phyloP scores from a whole-genome alignment of 306 rosid genomes.

The Vigna angularis region DNA sequence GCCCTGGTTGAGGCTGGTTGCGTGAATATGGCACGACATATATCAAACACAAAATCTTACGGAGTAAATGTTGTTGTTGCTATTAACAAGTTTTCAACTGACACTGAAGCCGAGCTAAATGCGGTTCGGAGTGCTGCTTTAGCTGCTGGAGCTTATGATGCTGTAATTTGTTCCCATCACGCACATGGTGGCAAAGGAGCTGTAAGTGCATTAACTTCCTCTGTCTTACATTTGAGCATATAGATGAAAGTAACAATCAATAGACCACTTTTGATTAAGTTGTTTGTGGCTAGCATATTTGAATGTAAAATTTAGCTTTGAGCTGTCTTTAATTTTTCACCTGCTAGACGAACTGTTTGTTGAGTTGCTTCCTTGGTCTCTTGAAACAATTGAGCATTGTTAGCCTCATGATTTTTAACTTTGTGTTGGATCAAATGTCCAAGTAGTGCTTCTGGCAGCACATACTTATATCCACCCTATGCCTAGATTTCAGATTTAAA shows the following conservation, averaged over 20 bases:
- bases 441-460: constrained; percentile 21
- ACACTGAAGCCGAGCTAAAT: constrained; percentile 85
- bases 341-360: not conserved
- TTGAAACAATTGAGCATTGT: not conserved
- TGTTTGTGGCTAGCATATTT: constrained; percentile 21
- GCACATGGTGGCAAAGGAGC: constrained; percentile 99
- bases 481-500: constrained; percentile 20
- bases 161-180: constrained; percentile 89
- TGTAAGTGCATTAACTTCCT: constrained; percentile 56
- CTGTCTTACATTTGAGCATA: constrained; percentile 27
- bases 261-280: constrained; percentile 19
- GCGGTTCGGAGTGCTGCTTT: constrained; percentile 75
- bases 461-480: constrained; percentile 8
- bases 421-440: constrained; percentile 17
- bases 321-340: constrained; percentile 14
- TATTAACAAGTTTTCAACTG: constrained; percentile 87
- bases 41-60: constrained; percentile 76
- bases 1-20: constrained; percentile 93
- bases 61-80: constrained; percentile 96
- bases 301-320: constrained; percentile 3
- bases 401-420: constrained; percentile 1
- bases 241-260: constrained; percentile 20
- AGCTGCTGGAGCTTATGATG: constrained; percentile 91
- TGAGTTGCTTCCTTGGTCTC: constrained; percentile 22
- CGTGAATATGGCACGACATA: constrained; percentile 85